phyloP scores from a whole-genome alignment of 1,284 basidiomycete genomes.

The Cutaneotrichosporon cutaneum region DNA sequence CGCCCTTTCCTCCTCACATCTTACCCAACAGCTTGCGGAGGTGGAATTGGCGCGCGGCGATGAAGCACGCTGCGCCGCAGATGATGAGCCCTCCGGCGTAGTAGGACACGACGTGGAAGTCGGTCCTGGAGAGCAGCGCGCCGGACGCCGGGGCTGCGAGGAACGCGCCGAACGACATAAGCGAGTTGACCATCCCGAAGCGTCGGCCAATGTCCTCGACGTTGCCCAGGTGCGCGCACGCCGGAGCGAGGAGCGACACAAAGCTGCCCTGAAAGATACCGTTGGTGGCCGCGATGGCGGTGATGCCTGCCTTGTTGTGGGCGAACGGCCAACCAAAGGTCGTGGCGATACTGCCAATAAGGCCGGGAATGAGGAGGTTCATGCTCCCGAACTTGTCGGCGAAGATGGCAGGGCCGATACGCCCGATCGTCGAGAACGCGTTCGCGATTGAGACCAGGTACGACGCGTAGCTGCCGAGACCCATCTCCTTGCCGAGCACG shows the following conservation, averaged over 20 bases:
- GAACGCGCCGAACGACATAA: constrained; percentile 24
- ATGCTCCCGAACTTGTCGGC: constrained; percentile 27
- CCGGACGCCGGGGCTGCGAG: constrained; percentile 25
- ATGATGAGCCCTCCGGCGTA: constrained; percentile 23
- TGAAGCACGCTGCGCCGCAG: constrained; percentile 14
- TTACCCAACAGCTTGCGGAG: constrained; percentile 10
- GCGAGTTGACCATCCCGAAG: constrained; percentile 29
- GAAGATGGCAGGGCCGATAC: constrained; percentile 23
- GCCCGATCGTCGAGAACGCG: constrained; percentile 23
- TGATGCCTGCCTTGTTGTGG: constrained; percentile 20
- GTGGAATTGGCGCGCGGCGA: constrained; percentile 11
- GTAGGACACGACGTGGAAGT: constrained; percentile 26
- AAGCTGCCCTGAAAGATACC: constrained; percentile 31
- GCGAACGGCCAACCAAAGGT: constrained; percentile 35
- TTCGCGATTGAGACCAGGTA: constrained; percentile 31
- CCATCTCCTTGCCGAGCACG: constrained; percentile 18
- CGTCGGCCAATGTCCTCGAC: constrained; percentile 32
- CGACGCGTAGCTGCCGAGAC: constrained; percentile 22
- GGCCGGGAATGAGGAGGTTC: constrained; percentile 28
- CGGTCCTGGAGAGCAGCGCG: constrained; percentile 11
- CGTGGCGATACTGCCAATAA: constrained; percentile 21
- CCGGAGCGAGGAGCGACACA: constrained; percentile 32
- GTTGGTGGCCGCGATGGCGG: constrained; percentile 26
- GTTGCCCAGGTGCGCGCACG: constrained; percentile 29
- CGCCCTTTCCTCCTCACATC: constrained; percentile 4